Conservation (phyloP, 441 rosid genomes). For the Breynia disticha region DNA sequence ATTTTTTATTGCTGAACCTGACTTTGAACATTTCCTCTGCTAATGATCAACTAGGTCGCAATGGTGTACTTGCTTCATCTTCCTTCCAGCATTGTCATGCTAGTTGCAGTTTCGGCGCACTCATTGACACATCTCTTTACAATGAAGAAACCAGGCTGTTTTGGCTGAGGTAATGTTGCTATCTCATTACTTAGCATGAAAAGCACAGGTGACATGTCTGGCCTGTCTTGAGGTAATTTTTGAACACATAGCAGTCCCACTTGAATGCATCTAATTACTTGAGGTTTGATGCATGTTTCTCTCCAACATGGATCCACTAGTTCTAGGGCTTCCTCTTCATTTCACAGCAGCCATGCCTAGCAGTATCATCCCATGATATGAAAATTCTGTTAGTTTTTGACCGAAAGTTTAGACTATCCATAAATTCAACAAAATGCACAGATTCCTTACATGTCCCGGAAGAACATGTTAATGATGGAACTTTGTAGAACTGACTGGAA, state of each 20-base stretch:
- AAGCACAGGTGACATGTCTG: neutral
- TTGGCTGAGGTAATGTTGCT: neutral
- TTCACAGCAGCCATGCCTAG: constrained; percentile 1
- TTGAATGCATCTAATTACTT: neutral
- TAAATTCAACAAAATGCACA: too few relatives aligned
- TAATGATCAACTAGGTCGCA: too few relatives aligned
- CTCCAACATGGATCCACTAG: neutral
- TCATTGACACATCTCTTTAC: neutral
- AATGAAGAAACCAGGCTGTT: neutral
- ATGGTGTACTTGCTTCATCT: neutral
- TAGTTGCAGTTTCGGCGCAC: neutral
- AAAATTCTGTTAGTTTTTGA: too few relatives aligned
- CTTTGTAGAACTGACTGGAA: too few relatives aligned
- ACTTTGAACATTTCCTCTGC: too few relatives aligned
- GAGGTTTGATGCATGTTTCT: neutral
- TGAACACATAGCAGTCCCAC: neutral
- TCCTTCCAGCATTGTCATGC: neutral
- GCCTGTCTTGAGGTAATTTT: neutral
- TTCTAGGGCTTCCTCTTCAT: neutral
- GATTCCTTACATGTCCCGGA: too few relatives aligned
- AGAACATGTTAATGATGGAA: too few relatives aligned
- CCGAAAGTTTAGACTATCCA: too few relatives aligned
- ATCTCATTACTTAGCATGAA: neutral
- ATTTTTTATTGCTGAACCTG: too few relatives aligned
- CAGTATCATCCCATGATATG: too few relatives aligned